Percentiles rank a stretch among this genome's conserved stretches.
These are phyloP conservation scores for Ochromonas danica DNA, from an alignment of 108 stramenopile species.

Conservation along the genomic window DNA sequence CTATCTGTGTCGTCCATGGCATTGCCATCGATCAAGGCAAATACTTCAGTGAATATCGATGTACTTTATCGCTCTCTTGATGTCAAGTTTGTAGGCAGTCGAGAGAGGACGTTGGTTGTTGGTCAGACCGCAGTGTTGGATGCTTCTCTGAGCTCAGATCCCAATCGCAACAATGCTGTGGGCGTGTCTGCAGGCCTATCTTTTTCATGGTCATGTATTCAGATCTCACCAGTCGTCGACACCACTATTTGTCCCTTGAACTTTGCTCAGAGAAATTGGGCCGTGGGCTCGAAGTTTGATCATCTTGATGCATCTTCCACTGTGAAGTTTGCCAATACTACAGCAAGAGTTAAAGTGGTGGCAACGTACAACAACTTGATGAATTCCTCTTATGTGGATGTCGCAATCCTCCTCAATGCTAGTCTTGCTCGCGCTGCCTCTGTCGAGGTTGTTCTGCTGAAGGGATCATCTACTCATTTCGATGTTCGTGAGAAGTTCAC, in stretches of 20 bases:
- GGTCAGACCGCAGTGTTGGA: slow-evolving; percentile 4
- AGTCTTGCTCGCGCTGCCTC: slow-evolving; percentile 7
- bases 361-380: not conserved
- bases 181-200: not conserved
- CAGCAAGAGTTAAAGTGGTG: slow-evolving; percentile 5
- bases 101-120: not conserved
- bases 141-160: slow-evolving; percentile 18
- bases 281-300: slow-evolving; percentile 5
- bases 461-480: slow-evolving; percentile 11
- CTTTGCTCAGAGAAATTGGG: slow-evolving; percentile 9
- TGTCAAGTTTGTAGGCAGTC: slow-evolving; percentile 15
- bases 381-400: slow-evolving; percentile 22
- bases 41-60: slow-evolving; percentile 17
- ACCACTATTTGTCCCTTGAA: not conserved
- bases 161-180: not conserved
- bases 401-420: not conserved
- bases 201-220: not conserved
- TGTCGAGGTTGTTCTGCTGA: slow-evolving; percentile 14
- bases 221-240: not conserved
- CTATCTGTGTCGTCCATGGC: slow-evolving; percentile 13
- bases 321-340: slow-evolving; percentile 11
- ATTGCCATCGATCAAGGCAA: slow-evolving; percentile 15
- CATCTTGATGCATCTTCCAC: slow-evolving; percentile 5
- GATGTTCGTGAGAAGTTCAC: not conserved
- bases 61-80: slow-evolving; percentile 15